These are phyloP conservation scores for Murraya koenigii DNA, from an alignment of 345 rosid species.

Conservation along the genomic window DNA sequence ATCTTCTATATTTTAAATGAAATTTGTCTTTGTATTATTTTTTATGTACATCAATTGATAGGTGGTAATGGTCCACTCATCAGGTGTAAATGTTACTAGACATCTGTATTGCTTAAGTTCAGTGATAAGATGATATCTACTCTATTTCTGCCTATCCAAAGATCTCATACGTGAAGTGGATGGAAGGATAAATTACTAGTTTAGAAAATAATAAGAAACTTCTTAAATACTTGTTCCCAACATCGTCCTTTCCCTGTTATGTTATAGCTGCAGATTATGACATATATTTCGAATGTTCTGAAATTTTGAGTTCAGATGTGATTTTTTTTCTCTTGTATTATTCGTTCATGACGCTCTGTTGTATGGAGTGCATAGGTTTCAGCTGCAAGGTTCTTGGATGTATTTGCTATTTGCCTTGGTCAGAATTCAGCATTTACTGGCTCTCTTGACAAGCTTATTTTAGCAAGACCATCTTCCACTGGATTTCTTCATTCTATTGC, in stretches of 20 bases:
- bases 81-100: not conserved
- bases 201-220: not conserved
- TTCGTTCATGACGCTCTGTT: constrained; percentile 8
- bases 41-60: not conserved
- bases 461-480: constrained; percentile 49
- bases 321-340: not conserved
- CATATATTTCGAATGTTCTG: not conserved
- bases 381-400: constrained; percentile 82
- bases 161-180: not conserved
- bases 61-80: not conserved
- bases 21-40: not conserved
- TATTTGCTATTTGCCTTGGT: constrained; percentile 67
- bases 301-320: not conserved
- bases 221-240: not conserved
- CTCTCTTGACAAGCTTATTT: constrained; percentile 68
- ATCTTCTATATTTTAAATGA: not conserved
- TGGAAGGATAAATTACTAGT: not conserved
- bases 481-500: constrained; percentile 80
- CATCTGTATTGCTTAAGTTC: not conserved
- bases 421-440: constrained; percentile 67
- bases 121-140: not conserved
- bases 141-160: not conserved
- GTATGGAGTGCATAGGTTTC: constrained; percentile 47
- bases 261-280: not conserved
- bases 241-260: constrained; percentile 2